Evolutionary conservation across 495 filamentous ascomycete genomes (phyloP).

Genomic region (Acidomyces sp.): DNA sequence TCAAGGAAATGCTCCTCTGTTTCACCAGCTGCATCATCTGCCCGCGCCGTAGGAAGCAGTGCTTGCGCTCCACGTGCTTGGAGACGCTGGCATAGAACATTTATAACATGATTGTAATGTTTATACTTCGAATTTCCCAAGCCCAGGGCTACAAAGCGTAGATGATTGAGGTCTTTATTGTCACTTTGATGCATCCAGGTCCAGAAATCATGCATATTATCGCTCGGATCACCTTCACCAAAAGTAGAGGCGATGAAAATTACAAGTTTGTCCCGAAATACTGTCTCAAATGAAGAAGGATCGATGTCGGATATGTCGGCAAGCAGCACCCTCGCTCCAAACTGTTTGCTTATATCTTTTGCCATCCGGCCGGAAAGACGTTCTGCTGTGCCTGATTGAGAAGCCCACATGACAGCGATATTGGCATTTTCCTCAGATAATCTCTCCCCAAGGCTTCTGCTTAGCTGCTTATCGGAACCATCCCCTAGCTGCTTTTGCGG

Average conservation of each 20-base stretch:
- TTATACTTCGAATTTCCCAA: constrained; percentile 42
- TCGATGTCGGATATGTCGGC: constrained; percentile 42
- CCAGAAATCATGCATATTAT: constrained; percentile 38
- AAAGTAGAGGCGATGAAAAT: constrained; percentile 43
- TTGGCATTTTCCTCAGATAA: constrained; percentile 25
- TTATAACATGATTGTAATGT: constrained; percentile 37
- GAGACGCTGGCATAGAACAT: constrained; percentile 30
- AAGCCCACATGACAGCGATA: constrained; percentile 43
- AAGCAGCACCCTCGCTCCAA: constrained; percentile 32
- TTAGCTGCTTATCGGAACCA: constrained; percentile 2
- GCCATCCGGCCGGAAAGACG: constrained; percentile 36
- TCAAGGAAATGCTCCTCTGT: constrained; percentile 40
- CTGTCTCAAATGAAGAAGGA: constrained; percentile 28
- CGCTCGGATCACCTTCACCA: constrained; percentile 43
- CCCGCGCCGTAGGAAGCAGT: constrained; percentile 31
- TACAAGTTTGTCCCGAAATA: constrained; percentile 32
- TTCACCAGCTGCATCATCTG: constrained; percentile 36
- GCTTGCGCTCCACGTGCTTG: constrained; percentile 30
- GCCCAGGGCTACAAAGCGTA: constrained; percentile 36
- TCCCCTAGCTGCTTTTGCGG: constrained; percentile 22
- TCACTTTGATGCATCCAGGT: constrained; percentile 29
- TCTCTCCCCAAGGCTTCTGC: constrained; percentile 24
- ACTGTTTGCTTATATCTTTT: constrained; percentile 33
- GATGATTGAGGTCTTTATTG: constrained; percentile 24
- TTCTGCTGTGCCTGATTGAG: constrained; percentile 44